Evolutionary conservation across 208 protist genomes (phyloP), one percentile per base, ranked within the genome.

Genomic region (Willaertia magna): DNA sequence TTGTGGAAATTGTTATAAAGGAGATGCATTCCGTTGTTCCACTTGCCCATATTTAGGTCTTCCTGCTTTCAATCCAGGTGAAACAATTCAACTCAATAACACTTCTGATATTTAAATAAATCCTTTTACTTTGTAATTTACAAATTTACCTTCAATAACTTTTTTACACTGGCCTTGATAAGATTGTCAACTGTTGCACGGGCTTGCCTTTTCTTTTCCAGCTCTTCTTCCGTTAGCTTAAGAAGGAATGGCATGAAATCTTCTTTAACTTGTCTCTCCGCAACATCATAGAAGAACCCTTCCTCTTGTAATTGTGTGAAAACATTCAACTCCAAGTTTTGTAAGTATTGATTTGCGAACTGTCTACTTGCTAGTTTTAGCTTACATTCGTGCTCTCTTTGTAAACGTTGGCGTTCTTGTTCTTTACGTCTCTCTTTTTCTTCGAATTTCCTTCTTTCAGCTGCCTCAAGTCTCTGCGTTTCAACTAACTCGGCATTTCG

Each of bases 401-500:
- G 85, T 26, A 97, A 91, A 75, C 94, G 92, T 87, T 94, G 93
- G 86, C 94, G 88, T 91, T 98, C 96, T 91, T 98, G 95, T 88
- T 92, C 89, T 88, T 97, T 95, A 79, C 96, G 91, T 4, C 95
- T 92, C 88, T 98, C 95, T 90, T 97, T 98, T 89, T 98, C 96
- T 85, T 98, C 96, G 86, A 95, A 93, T 74, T 94, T 92, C n/a
- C 96, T 92, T 75, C 93, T 92, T 90, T 98, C 96, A 26, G 91
- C 94, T n/a, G 93, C 92, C 90, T 98, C 96, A 30, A 98, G 90
- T 18, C 95, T 92, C 90, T 98, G 95, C 49, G 93, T 93, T 90
- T 98, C 96, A 30, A 97, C 91, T 40, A 98, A 89, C 90, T 98
- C 96, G 78, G 97, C 96, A 87, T 96, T 97, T 55, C 96, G 93